Evolutionary conservation across 2,329 filamentous ascomycete species (phyloP).

Genomic region (Beauveria asiatica): DNA sequence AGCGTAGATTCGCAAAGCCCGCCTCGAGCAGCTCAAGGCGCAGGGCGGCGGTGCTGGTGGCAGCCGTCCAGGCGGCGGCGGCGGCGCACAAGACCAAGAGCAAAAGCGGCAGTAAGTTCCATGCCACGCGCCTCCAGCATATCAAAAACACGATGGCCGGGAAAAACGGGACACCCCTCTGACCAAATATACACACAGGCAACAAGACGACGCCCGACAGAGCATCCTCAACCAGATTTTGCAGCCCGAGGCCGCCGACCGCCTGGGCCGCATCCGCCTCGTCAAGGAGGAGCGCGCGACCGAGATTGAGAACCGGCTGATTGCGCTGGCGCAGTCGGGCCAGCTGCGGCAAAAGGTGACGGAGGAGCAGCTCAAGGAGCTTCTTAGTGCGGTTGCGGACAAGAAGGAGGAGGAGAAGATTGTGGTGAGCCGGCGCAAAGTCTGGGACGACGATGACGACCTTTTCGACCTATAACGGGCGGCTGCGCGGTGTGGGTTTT

Average conservation of each 20-base stretch:
- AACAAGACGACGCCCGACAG: conserved; percentile 60
- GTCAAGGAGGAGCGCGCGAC: conserved; percentile 87
- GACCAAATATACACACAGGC: conserved; percentile 20
- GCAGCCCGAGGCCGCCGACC: conserved; percentile 85
- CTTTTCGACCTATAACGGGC: conserved; percentile 49
- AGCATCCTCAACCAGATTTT: conserved; percentile 87
- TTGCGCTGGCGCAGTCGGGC: conserved; percentile 81
- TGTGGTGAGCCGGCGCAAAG: conserved; percentile 75
- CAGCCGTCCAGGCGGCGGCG: conserved; percentile 23
- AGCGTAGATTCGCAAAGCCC: conserved; percentile 75
- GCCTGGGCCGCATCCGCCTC: conserved; percentile 85
- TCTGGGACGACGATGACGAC: conserved; percentile 77
- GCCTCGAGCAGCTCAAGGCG: conserved; percentile 86
- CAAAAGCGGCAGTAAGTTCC: conserved; percentile 44
- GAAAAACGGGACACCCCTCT: too few relatives aligned
- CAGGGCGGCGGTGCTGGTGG: conserved; percentile 45
- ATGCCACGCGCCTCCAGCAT: too few relatives aligned
- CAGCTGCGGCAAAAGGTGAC: conserved; percentile 83
- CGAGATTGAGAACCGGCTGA: conserved; percentile 86
- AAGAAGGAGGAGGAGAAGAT: conserved; percentile 75
- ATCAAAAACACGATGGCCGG: too few relatives aligned
- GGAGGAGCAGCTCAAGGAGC: conserved; percentile 86
- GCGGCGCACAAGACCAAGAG: conserved; percentile 41
- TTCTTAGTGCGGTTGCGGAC: conserved; percentile 77
- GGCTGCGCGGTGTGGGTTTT: too few relatives aligned